These are phyloP conservation scores for Lasiosphaeria miniovina DNA, from an alignment of 495 filamentous ascomycete genomes.

Conservation along the genomic window DNA sequence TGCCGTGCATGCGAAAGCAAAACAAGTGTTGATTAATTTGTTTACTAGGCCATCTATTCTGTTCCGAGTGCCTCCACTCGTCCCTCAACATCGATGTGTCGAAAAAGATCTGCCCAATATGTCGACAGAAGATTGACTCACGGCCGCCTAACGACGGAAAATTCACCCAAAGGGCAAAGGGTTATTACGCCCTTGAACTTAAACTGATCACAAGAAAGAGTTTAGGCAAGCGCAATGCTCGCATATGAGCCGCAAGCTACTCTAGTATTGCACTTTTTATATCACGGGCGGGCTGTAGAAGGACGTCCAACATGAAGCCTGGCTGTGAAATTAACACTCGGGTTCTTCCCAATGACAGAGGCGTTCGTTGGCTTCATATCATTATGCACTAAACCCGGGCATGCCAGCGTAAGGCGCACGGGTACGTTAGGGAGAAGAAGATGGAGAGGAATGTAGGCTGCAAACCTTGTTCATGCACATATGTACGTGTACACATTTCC, in stretches of 20 bases:
- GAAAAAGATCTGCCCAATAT: slow-evolving; percentile 51
- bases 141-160: slow-evolving; percentile 32
- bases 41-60: slow-evolving; percentile 75
- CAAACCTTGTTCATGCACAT: no score
- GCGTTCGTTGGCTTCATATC: no score
- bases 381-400: no score
- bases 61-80: slow-evolving; percentile 73
- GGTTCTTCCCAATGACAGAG: no score
- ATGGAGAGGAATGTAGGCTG: no score
- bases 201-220: slow-evolving; percentile 55
- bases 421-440: no score
- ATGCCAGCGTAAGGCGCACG: no score
- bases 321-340: no score
- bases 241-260: neutral
- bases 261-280: no score
- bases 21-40: neutral
- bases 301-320: no score
- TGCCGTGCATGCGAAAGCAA: neutral
- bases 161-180: slow-evolving; percentile 37
- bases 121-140: slow-evolving; percentile 54
- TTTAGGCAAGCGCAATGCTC: slow-evolving; percentile 40
- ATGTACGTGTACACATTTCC: no score
- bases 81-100: slow-evolving; percentile 60
- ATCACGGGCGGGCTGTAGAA: no score
- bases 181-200: slow-evolving; percentile 57